A percentile compares a stretch with the other conserved stretches of the same genome.
These are phyloP conservation scores for Neobulgaria alba DNA, from an alignment of 2,329 filamentous ascomycete species.

Conservation along the genomic window DNA sequence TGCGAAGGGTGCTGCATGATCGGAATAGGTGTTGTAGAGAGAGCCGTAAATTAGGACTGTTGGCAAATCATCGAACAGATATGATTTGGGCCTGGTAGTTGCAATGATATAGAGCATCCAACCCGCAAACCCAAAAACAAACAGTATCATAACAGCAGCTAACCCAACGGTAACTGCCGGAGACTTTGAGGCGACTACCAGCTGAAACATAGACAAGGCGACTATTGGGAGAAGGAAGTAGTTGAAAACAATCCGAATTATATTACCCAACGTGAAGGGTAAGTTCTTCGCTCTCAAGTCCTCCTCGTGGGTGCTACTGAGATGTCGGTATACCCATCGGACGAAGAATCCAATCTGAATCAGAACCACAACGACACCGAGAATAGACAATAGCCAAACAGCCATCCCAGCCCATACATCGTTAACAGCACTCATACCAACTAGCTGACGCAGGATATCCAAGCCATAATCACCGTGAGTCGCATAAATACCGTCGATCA, in stretches of 20 bases:
- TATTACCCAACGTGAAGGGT: conserved; percentile 72
- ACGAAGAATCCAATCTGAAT: conserved; percentile 68
- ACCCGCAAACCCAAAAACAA: conserved; percentile 62
- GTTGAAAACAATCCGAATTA: conserved; percentile 82
- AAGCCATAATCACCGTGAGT: conserved; percentile 73
- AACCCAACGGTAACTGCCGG: conserved; percentile 63
- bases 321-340: conserved; percentile 66
- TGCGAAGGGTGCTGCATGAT: conserved; percentile 84
- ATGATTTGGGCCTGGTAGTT: conserved; percentile 70
- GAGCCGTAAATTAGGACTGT: conserved; percentile 87
- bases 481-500: conserved; percentile 81
- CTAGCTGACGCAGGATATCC: conserved; percentile 67
- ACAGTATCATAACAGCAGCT: conserved; percentile 64
- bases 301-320: conserved; percentile 68
- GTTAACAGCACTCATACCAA: conserved; percentile 65
- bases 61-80: conserved; percentile 86
- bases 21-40: conserved; percentile 94
- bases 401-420: conserved; percentile 96
- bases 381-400: conserved; percentile 76
- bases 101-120: conserved; percentile 80
- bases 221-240: conserved; percentile 86
- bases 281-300: conserved; percentile 87
- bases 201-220: conserved; percentile 80
- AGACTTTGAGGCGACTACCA: conserved; percentile 65
- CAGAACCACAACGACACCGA: conserved; percentile 56